These are phyloP conservation scores for Pelargonium nanum DNA, from an alignment of 345 rosid genomes.

Conservation along the genomic window DNA sequence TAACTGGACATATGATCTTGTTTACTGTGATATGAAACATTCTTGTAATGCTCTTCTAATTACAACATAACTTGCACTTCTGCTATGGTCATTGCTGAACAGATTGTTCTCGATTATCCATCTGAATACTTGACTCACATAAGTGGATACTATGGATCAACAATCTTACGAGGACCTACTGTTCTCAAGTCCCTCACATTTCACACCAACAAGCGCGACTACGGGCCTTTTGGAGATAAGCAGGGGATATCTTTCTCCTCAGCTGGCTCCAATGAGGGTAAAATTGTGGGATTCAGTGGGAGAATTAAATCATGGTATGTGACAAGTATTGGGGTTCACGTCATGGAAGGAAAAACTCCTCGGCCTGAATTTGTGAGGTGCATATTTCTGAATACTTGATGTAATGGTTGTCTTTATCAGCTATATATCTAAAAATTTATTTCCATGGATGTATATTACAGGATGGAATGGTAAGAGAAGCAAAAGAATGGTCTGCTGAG, in stretches of 20 bases:
- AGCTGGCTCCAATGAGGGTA: constrained; percentile 10
- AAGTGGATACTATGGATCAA: constrained; percentile 22
- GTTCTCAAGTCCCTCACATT: constrained; percentile 15
- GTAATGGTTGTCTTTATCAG: background rate
- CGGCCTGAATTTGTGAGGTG: background rate
- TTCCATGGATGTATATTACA: background rate
- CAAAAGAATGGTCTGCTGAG: background rate
- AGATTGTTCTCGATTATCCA: constrained; percentile 9
- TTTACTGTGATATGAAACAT: background rate
- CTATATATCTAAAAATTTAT: background rate
- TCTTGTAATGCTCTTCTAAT: too few species aligned
- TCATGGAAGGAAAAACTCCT: constrained; percentile 5
- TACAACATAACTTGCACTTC: too few species aligned
- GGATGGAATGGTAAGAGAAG: background rate
- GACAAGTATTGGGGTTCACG: constrained; percentile 21
- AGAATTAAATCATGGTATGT: constrained; percentile 12
- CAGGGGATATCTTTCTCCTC: constrained; percentile 16
- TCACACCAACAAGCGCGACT: constrained; percentile 17
- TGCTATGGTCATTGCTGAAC: too few species aligned
- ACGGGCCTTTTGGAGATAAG: constrained; percentile 27
- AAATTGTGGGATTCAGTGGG: constrained; percentile 21
- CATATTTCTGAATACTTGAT: background rate
- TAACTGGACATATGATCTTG: background rate
- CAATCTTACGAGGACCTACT: constrained; percentile 10
- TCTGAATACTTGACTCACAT: constrained; percentile 17